Evolutionary conservation across 176 grass and related monocot genomes (phyloP).

Genomic region (Avena insularis): DNA sequence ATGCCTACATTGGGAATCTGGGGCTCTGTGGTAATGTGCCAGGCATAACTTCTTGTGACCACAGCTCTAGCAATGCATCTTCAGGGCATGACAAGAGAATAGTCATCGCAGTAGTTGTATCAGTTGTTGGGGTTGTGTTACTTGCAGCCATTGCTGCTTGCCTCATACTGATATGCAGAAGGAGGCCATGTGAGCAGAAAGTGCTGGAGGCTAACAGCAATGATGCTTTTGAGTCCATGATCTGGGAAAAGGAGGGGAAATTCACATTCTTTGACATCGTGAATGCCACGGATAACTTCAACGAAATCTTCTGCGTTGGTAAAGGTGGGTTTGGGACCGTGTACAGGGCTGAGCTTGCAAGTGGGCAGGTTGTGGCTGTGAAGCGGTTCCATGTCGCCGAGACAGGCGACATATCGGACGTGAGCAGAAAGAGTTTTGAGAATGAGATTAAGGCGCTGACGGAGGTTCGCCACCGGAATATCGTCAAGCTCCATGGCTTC

Average conservation of each 20-base stretch:
- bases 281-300: conserved; percentile 88
- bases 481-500: conserved; percentile 91
- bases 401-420: conserved; percentile 55
- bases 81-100: conserved; percentile 64
- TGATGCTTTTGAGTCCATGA: conserved; percentile 56
- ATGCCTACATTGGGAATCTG: conserved; percentile 61
- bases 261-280: conserved; percentile 84
- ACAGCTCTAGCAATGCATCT: conserved; percentile 36
- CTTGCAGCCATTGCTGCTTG: conserved; percentile 42
- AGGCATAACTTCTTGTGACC: conserved; percentile 61
- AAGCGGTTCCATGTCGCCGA: conserved; percentile 71
- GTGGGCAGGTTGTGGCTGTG: conserved; percentile 75
- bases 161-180: conserved; percentile 59
- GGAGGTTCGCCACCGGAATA: conserved; percentile 83
- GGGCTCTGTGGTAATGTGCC: conserved; percentile 79
- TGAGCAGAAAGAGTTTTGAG: conserved; percentile 74
- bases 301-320: conserved; percentile 78
- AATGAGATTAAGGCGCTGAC: conserved; percentile 82
- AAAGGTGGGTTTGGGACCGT: conserved; percentile 88
- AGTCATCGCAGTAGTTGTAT: conserved; percentile 63
- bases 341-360: conserved; percentile 69
- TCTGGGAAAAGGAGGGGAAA: conserved; percentile 89
- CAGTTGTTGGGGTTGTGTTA: conserved; percentile 57
- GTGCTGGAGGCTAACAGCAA: conserved; percentile 49
- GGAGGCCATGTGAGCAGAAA: conserved; percentile 47